Evolutionary conservation across 345 rosid species (phyloP).

Genomic region (Geranium rotundifolium): DNA sequence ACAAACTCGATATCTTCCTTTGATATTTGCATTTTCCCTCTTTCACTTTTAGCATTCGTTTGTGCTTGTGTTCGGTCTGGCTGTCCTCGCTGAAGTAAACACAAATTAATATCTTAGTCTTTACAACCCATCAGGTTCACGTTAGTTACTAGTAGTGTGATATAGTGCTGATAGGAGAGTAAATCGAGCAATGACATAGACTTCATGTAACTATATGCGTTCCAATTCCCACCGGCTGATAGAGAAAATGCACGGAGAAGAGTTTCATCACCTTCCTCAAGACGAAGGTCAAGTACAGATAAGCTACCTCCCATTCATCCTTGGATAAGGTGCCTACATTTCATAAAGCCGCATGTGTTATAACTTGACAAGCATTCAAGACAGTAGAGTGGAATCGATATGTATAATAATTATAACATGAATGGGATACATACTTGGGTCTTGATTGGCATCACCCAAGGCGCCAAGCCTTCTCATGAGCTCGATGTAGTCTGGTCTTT

Average conservation of each 20-base stretch:
- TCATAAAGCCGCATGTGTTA: too few species aligned
- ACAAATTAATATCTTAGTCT: neutral
- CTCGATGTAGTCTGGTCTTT: conserved; percentile 59
- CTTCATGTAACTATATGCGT: too few species aligned
- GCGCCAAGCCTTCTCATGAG: conserved; percentile 94
- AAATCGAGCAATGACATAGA: too few species aligned
- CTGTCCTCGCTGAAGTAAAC: conserved; percentile 54
- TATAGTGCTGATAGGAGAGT: too few species aligned
- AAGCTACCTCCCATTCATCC: conserved; percentile 97
- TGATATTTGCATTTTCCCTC: conserved; percentile 66
- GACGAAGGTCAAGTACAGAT: conserved; percentile 72
- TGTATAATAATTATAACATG: too few species aligned
- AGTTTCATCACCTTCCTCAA: conserved; percentile 65
- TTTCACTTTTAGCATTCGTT: conserved; percentile 37
- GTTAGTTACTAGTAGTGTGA: too few species aligned
- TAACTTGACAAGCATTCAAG: neutral
- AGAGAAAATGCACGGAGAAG: too few species aligned
- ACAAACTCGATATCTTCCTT: conserved; percentile 59
- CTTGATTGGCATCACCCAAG: conserved; percentile 87
- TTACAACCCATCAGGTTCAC: neutral
- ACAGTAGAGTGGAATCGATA: neutral
- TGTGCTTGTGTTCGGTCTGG: conserved; percentile 46
- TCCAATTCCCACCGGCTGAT: too few species aligned
- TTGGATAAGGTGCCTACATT: conserved; percentile 68
- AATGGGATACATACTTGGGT: conserved; percentile 43